phyloP scores from a whole-genome alignment of 2,329 filamentous ascomycete species.

The Torrubiella hemipterigena region DNA sequence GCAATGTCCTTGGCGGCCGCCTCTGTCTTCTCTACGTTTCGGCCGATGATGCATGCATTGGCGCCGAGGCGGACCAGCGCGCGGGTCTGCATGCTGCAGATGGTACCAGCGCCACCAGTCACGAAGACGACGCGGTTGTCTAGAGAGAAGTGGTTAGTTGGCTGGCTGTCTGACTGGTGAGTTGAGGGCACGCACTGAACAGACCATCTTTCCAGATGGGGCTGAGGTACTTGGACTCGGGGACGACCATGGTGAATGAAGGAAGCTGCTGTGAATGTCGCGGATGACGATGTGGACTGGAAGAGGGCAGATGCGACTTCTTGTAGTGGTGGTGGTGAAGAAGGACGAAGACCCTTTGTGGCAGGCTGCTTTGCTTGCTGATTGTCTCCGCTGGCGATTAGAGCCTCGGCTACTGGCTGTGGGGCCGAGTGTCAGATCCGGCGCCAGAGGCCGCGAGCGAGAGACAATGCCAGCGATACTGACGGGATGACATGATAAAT shows the following conservation, averaged over 20 bases:
- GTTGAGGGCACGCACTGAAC: conserved; percentile 48
- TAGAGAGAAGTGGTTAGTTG: conserved; percentile 20
- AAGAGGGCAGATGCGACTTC: too few species aligned
- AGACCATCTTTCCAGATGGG: conserved; percentile 78
- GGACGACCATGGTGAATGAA: conserved; percentile 46
- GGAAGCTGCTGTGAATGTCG: conserved; percentile 2
- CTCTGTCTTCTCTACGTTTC: conserved; percentile 82
- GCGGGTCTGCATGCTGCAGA: conserved; percentile 87
- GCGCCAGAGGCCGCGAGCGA: too few species aligned
- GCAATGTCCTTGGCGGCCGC: conserved; percentile 70
- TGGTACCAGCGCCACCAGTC: conserved; percentile 85
- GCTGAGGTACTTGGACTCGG: conserved; percentile 66
- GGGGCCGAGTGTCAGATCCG: too few species aligned
- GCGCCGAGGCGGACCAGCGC: conserved; percentile 85
- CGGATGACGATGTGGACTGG: too few species aligned
- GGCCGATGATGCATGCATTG: conserved; percentile 86
- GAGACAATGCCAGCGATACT: too few species aligned
- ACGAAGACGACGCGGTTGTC: conserved; percentile 87
- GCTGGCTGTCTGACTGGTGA: background rate
- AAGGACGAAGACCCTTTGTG: too few species aligned
- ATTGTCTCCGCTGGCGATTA: too few species aligned
- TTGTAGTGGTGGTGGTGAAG: too few species aligned
- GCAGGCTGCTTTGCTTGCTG: too few species aligned
- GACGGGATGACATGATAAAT: too few species aligned
- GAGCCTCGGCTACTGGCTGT: too few species aligned